Evolutionary conservation across 2,329 filamentous ascomycete species (phyloP).

Genomic region (Calonectria henricotiae): DNA sequence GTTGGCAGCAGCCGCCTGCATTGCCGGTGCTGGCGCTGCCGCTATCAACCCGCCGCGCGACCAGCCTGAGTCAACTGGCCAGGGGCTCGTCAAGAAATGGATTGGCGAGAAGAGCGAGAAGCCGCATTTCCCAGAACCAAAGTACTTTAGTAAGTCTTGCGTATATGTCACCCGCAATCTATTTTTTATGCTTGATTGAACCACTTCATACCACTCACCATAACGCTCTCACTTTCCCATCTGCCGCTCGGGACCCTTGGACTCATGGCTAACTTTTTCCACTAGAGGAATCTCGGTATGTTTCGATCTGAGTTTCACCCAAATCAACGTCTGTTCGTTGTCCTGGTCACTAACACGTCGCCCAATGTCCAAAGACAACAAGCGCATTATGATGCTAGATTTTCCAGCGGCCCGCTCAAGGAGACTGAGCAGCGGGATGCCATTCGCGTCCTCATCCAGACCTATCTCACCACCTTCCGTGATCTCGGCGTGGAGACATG

Average conservation of each 20-base stretch:
- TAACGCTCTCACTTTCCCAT: background rate
- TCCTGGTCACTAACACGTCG: slow-evolving; percentile 36
- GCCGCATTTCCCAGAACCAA: slow-evolving; percentile 42
- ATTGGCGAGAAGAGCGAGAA: slow-evolving; percentile 28
- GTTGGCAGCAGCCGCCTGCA: slow-evolving; percentile 22
- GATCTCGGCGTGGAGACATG: slow-evolving; percentile 82
- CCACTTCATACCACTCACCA: background rate
- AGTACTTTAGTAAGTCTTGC: slow-evolving; percentile 42
- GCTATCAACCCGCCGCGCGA: slow-evolving; percentile 27
- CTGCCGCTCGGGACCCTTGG: background rate
- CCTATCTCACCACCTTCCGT: slow-evolving; percentile 80
- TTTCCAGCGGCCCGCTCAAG: slow-evolving; percentile 59
- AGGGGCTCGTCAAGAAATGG: slow-evolving; percentile 32
- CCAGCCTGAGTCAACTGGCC: background rate
- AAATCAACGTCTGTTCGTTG: background rate
- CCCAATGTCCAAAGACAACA: slow-evolving; percentile 40
- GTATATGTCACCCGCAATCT: no score
- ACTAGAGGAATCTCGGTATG: slow-evolving; percentile 48
- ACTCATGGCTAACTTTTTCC: slow-evolving; percentile 30
- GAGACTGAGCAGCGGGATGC: slow-evolving; percentile 74
- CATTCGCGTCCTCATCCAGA: slow-evolving; percentile 78
- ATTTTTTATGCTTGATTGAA: slow-evolving; percentile 3
- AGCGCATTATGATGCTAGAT: slow-evolving; percentile 60
- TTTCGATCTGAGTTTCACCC: slow-evolving; percentile 9
- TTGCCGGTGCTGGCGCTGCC: slow-evolving; percentile 32